Percentiles rank a stretch among this genome's conserved stretches.
Conservation (phyloP, 2,329 filamentous ascomycete species). For the Beauveria sp. region DNA sequence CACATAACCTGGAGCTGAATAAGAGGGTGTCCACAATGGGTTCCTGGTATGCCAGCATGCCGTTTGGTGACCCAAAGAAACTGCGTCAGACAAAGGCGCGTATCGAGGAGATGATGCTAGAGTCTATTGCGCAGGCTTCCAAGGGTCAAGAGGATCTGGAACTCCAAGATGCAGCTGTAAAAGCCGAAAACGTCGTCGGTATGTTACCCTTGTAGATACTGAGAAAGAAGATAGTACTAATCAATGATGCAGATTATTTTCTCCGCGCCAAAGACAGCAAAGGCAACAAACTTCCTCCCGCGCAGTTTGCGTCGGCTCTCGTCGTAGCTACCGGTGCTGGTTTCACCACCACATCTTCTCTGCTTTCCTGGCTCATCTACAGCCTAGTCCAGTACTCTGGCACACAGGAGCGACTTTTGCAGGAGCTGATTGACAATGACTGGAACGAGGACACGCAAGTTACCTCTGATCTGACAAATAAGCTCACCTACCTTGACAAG, state of each 20-base stretch:
- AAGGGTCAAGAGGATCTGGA: slow-evolving; percentile 32
- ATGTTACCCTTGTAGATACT: neutral
- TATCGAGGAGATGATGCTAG: slow-evolving; percentile 29
- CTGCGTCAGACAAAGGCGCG: slow-evolving; percentile 28
- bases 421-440: slow-evolving; percentile 47
- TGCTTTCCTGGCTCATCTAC: slow-evolving; percentile 52
- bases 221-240: neutral
- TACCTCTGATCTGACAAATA: slow-evolving; percentile 38
- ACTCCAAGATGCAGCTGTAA: slow-evolving; percentile 40
- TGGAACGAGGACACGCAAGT: slow-evolving; percentile 35
- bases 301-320: slow-evolving; percentile 24
- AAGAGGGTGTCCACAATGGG: slow-evolving; percentile 50
- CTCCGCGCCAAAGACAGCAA: slow-evolving; percentile 45
- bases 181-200: slow-evolving; percentile 32
- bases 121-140: slow-evolving; percentile 30
- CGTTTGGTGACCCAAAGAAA: slow-evolving; percentile 47
- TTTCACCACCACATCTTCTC: slow-evolving; percentile 52
- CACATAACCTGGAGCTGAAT: slow-evolving; percentile 44
- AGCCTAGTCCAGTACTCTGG: slow-evolving; percentile 44
- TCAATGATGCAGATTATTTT: slow-evolving; percentile 35
- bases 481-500: slow-evolving; percentile 45
- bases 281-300: slow-evolving; percentile 43
- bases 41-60: slow-evolving; percentile 47
- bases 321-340: slow-evolving; percentile 49
- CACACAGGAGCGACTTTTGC: slow-evolving; percentile 48